phyloP scores from a whole-genome alignment of 495 filamentous ascomycete genomes.

The Paragyromitra xinjiangensis region DNA sequence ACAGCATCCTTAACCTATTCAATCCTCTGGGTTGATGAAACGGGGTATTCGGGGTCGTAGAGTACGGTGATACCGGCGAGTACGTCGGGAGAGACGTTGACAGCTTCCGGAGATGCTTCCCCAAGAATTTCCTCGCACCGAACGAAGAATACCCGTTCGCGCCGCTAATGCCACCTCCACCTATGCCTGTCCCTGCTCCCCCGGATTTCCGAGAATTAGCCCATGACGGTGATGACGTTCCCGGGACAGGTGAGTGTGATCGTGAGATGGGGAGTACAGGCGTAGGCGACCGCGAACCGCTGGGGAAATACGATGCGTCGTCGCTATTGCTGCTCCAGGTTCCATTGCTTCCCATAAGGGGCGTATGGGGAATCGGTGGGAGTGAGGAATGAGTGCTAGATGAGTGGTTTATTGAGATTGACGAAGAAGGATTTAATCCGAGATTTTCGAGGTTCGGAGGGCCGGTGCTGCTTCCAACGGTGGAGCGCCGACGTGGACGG shows the following conservation, averaged over 20 bases:
- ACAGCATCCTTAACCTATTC: constrained; percentile 13
- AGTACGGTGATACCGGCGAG: constrained; percentile 40
- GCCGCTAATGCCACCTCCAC: constrained; percentile 19
- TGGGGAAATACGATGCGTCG: constrained; percentile 32
- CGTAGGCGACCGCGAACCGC: constrained; percentile 46
- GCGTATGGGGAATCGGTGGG: constrained; percentile 54
- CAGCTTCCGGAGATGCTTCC: constrained; percentile 56
- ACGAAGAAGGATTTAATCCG: constrained; percentile 48
- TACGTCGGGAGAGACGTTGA: constrained; percentile 57
- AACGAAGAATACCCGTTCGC: constrained; percentile 52
- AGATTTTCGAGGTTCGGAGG: constrained; percentile 52
- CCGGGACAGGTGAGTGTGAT: constrained; percentile 48
- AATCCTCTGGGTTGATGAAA: constrained; percentile 19
- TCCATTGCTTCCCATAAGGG: constrained; percentile 48
- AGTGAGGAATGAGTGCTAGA: constrained; percentile 53
- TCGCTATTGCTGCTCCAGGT: constrained; percentile 48
- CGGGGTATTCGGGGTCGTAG: constrained; percentile 39
- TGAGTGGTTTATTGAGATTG: constrained; percentile 47
- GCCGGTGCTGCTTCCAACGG: constrained; percentile 65
- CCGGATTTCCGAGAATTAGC: constrained; percentile 20
- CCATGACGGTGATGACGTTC: constrained; percentile 36
- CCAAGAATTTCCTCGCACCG: constrained; percentile 54
- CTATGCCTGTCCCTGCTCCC: background rate
- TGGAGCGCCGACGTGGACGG: constrained; percentile 59
- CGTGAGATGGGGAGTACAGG: constrained; percentile 50